A percentile compares a stretch with the other conserved stretches of the same genome.
Conservation (phyloP, 2,329 filamentous ascomycete genomes). For the Alternaria sp. region DNA sequence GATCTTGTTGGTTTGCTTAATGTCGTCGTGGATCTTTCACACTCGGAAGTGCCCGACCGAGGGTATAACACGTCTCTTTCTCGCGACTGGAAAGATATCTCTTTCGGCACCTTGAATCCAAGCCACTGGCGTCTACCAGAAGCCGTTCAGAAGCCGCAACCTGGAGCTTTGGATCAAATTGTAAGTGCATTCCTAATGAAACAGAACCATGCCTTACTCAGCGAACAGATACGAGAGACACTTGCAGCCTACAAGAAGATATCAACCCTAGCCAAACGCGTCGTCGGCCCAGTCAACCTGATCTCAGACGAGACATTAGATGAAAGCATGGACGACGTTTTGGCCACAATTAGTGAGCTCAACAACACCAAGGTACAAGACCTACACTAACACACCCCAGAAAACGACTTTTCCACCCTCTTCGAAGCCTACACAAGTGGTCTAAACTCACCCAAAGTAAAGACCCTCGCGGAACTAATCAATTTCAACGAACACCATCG, state of each 20-base stretch:
- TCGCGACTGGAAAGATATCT: not conserved
- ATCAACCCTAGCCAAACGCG: not conserved
- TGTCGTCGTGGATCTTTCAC: not conserved
- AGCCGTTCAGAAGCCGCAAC: not conserved
- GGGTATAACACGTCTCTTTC: not conserved
- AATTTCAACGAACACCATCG: not conserved
- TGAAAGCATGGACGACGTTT: not conserved
- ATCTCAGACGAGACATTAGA: not conserved
- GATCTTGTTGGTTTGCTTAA: not conserved
- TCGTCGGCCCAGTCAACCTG: not conserved
- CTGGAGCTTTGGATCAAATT: not conserved
- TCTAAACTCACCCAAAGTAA: not conserved
- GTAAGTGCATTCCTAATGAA: not conserved
- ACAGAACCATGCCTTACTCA: not conserved
- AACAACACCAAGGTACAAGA: accelerated
- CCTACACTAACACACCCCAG: not conserved
- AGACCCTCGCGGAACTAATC: accelerated
- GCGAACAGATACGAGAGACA: not conserved
- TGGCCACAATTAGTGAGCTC: not conserved
- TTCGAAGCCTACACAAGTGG: not conserved
- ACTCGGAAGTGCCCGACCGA: not conserved
- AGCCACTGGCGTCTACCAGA: not conserved
- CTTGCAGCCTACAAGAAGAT: not conserved
- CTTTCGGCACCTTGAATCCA: not conserved
- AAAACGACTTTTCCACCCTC: not conserved